Conservation (phyloP, 768 basidiomycete species). For the Amanita pseudoporphyria region DNA sequence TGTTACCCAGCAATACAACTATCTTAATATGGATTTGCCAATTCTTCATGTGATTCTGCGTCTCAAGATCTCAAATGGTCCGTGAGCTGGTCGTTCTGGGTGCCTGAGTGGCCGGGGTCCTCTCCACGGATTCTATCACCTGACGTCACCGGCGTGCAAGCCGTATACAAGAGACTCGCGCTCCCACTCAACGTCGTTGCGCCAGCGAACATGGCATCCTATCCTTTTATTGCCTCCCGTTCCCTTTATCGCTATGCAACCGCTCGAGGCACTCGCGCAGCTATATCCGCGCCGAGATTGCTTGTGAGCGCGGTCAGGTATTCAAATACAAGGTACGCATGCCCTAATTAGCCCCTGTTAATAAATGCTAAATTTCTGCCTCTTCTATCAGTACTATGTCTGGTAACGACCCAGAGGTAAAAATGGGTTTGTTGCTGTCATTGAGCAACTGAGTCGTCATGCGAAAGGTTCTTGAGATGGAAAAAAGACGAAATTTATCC, state of each 20-base stretch:
- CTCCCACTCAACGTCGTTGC: neutral
- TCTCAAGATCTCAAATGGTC: too few relatives aligned
- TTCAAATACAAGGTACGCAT: neutral
- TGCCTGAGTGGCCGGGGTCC: neutral
- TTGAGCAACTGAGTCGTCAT: neutral
- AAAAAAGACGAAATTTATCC: constrained; percentile 43
- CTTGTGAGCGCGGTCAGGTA: neutral
- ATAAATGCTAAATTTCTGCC: neutral
- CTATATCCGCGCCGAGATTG: neutral
- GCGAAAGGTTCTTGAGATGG: constrained; percentile 36
- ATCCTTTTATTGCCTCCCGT: neutral
- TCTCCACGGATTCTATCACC: neutral
- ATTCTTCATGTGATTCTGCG: too few relatives aligned
- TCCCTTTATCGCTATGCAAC: neutral
- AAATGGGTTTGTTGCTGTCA: neutral
- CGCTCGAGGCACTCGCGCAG: neutral
- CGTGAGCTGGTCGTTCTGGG: too few relatives aligned
- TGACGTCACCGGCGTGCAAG: neutral
- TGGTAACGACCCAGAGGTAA: constrained; percentile 5
- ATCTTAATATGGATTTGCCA: too few relatives aligned
- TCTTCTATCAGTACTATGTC: constrained; percentile 4
- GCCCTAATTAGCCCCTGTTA: neutral
- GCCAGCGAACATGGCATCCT: neutral
- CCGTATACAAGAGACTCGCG: neutral
- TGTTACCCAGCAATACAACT: too few relatives aligned